Evolutionary conservation across 257 asterid genomes (phyloP).

Genomic region (Lycium ferocissimum): DNA sequence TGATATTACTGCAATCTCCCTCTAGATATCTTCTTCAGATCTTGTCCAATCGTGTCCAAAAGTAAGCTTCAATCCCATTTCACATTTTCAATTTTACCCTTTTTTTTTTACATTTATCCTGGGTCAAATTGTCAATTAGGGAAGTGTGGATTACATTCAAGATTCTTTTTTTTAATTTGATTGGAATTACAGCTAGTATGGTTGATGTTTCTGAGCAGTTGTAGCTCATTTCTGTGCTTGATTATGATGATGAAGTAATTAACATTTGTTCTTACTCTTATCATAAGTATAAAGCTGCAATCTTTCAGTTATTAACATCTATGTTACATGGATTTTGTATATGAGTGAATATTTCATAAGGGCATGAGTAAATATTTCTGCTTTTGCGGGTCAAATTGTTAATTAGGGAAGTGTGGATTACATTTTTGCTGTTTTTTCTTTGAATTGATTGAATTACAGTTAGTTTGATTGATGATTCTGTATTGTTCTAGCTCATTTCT

Average conservation of each 20-base stretch:
- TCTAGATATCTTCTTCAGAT: slow-evolving; percentile 91
- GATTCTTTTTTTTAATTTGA: too few relatives aligned
- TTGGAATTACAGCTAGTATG: not conserved
- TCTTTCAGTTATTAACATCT: too few relatives aligned
- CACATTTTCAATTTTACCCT: not conserved
- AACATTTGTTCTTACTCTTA: not conserved
- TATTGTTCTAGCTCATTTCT: too few relatives aligned
- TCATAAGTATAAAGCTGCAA: not conserved
- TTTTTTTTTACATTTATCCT: too few relatives aligned
- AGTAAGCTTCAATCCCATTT: slow-evolving; percentile 49
- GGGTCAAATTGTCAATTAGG: not conserved
- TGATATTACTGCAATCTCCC: slow-evolving; percentile 88
- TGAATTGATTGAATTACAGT: too few relatives aligned
- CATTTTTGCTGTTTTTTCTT: too few relatives aligned
- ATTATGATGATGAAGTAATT: not conserved
- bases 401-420: too few relatives aligned
- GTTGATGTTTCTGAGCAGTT: not conserved
- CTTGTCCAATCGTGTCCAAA: slow-evolving; percentile 77
- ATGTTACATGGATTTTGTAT: too few relatives aligned
- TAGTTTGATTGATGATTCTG: too few relatives aligned
- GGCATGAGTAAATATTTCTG: not conserved
- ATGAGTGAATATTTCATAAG: not conserved
- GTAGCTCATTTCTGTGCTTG: not conserved
- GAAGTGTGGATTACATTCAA: not conserved
- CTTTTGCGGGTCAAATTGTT: not conserved